These are phyloP conservation scores for Penicillium diatomitis DNA, from an alignment of 495 filamentous ascomycete genomes.

Conservation along the genomic window DNA sequence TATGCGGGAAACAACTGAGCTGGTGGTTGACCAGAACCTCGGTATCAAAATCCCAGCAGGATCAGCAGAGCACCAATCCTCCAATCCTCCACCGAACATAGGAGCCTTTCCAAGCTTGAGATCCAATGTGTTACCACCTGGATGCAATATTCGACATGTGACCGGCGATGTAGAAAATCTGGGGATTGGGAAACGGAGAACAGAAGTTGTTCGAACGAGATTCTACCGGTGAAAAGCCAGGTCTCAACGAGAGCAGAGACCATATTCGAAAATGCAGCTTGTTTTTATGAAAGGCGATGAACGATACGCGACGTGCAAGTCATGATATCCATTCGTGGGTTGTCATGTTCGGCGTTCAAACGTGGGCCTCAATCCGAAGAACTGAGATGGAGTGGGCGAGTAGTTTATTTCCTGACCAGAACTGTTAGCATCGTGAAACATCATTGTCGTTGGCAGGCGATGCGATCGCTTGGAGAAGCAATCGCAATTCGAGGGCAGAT, in stretches of 20 bases:
- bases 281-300: constrained; percentile 20
- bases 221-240: constrained; percentile 20
- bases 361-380: constrained; percentile 33
- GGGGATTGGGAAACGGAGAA: constrained; percentile 18
- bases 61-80: constrained; percentile 11
- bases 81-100: constrained; percentile 36
- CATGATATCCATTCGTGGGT: constrained; percentile 28
- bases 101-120: constrained; percentile 23
- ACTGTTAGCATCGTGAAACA: constrained; percentile 16
- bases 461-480: too few species aligned
- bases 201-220: constrained; percentile 24
- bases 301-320: constrained; percentile 27
- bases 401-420: constrained; percentile 60
- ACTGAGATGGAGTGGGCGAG: constrained; percentile 54
- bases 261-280: constrained; percentile 19
- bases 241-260: constrained; percentile 20
- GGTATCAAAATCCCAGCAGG: constrained; percentile 18
- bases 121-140: neutral
- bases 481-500: neutral
- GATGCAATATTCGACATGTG: constrained; percentile 12
- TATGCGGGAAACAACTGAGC: constrained; percentile 11
- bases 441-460: neutral
- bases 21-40: constrained; percentile 33
- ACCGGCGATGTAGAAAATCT: constrained; percentile 22
- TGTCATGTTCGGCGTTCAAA: constrained; percentile 42